Evolutionary conservation across 78 protist species (phyloP), one percentile per base, ranked within the genome.

Genomic region (Dictyostelium citrinum): DNA sequence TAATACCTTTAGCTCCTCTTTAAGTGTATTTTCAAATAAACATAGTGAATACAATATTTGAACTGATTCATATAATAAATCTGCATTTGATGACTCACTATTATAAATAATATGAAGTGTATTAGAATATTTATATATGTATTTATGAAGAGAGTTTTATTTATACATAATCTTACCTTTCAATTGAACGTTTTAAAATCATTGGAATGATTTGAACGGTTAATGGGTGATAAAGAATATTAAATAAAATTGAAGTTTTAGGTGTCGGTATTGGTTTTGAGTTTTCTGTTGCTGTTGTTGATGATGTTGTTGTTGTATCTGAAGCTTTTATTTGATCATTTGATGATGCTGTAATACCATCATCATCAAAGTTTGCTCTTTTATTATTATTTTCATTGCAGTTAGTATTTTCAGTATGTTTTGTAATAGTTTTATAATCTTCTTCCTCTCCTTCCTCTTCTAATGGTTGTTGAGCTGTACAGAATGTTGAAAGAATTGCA

Each of bases 401-500:
- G 43, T 39, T 22, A 37, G 24, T 39, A 20, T 41, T 22, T n/a
- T 74, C 14, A 5, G 8, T 39, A 41, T 1, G n/a, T n/a, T 37
- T 46, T n/a, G 17, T 39, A 74, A 41, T 35, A 33, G 16, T 14
- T 14, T 24, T 31, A 22, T n/a, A n/a, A n/a, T 24, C 41, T 0
- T 43, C 29, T 39, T 17, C 41, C 2, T 20, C 22, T 70, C 33
- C 16, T 5, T 12, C 49, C n/a, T 7, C 51, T 82, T 27, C 61
- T 11, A 9, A 16, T n/a, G 7, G 24, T 70, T 16, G 77, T 70
- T 31, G 43, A 4, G 20, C 24, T 14, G 77, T 33, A 17, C 77
- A 35, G 33, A 86, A 86, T 22, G 92, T 86, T 20, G 92, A 86
- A n/a, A 86, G 41, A 1, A 86, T 76, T 8, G 83, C 35, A 2